Evolutionary conservation across 257 asterid species (phyloP), one percentile per base, ranked within the genome.

Genomic region (Fraxinus americana): DNA sequence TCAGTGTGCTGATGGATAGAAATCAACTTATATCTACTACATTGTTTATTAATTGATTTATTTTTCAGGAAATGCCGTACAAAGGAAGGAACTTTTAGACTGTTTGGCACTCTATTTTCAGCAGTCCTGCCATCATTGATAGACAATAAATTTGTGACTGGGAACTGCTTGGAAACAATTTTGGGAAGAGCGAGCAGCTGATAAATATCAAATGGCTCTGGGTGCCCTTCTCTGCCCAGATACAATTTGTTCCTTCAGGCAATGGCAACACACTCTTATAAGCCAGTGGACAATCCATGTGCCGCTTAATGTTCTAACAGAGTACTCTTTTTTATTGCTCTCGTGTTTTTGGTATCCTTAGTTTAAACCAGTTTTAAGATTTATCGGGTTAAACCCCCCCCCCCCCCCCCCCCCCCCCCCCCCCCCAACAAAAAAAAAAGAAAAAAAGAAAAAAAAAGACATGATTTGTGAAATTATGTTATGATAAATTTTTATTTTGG

Each of bases 51-150:
- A 43, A 30, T 38, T 32, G 69, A 75, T 82, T 65, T 52, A 2
- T 72, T 57, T 54, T 75, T 38, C 90, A 92, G 98, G 97, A 94
- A 73, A 87, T 88, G 89, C 93, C 77, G 0, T 90, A 82, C 90
- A 91, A 83, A 76, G 96, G 98, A 76, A 87, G 97, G 82, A 96
- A 91, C 54, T 87, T 65, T 81, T 85, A 85, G 86, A 75, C 65
- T 67, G 82, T 67, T 25, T 70, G 70, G 77, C 35, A 68, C 77
- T 25, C 43, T 41, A 52, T 48, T 74, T 41, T 72, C 71, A 23
- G 74, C 43, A 57, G 79, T 69, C 61, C 54, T 39, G 27, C 75
- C 70, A 67, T 71, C 19, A 45, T 43, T 5, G 38, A 66, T 71
- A 74, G 84, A 78, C 80, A 81, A 72, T 75, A 72, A 85, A 32